A percentile compares a stretch with the other conserved stretches of the same genome.
Evolutionary conservation across 805 yeast species (phyloP).

Genomic region (Wickerhamomyces bisporus): DNA sequence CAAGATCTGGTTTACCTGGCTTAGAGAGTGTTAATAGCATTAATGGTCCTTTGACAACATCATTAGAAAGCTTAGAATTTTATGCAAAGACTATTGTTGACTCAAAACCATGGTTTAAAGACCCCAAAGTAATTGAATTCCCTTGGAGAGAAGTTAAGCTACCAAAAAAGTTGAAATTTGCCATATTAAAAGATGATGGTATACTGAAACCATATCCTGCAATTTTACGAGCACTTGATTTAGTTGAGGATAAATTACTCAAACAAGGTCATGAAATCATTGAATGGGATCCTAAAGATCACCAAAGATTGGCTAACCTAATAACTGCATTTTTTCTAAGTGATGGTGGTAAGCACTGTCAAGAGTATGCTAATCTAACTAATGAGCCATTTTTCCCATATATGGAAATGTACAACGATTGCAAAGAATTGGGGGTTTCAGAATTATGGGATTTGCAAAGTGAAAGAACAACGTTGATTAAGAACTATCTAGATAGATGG

Average conservation of each 20-base stretch:
- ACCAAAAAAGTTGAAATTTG: slow-evolving; percentile 37
- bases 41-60: slow-evolving; percentile 43
- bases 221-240: slow-evolving; percentile 38
- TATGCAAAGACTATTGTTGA: slow-evolving; percentile 27
- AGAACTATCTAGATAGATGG: slow-evolving; percentile 40
- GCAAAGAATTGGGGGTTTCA: slow-evolving; percentile 31
- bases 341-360: slow-evolving; percentile 37
- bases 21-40: slow-evolving; percentile 34
- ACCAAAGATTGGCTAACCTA: slow-evolving; percentile 28
- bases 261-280: slow-evolving; percentile 48
- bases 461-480: slow-evolving; percentile 33
- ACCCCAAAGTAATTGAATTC: slow-evolving; percentile 34
- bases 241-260: slow-evolving; percentile 25
- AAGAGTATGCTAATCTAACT: slow-evolving; percentile 28
- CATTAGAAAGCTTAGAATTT: slow-evolving; percentile 33
- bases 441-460: slow-evolving; percentile 40
- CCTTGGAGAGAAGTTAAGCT: slow-evolving; percentile 36
- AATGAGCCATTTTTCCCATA: slow-evolving; percentile 43
- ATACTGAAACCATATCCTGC: slow-evolving; percentile 46
- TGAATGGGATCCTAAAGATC: slow-evolving; percentile 41
- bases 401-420: slow-evolving; percentile 34
- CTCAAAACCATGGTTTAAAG: slow-evolving; percentile 38
- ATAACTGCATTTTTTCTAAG: slow-evolving; percentile 30
- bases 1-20: slow-evolving; percentile 20
- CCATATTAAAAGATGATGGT: slow-evolving; percentile 38